Conservation (phyloP, 2,329 filamentous ascomycete species). For the Ophiocordyceps camponoti-saundersi region DNA sequence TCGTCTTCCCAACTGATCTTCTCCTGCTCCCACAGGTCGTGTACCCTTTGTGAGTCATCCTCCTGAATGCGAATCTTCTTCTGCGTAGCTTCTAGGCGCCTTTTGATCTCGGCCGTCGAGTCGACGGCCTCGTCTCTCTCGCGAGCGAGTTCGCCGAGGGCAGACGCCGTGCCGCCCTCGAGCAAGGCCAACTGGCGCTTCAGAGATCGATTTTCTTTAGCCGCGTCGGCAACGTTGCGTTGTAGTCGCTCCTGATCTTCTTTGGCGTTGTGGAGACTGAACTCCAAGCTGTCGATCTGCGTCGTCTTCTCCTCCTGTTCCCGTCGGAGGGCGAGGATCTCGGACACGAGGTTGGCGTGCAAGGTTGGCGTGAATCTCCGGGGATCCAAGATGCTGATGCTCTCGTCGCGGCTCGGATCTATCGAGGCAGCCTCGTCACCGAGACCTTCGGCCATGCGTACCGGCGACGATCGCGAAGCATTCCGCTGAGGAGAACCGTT, state of each 20-base stretch:
- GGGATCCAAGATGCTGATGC: constrained; percentile 63
- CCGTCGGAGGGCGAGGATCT: constrained; percentile 72
- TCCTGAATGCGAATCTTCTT: constrained; percentile 67
- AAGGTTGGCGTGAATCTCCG: constrained; percentile 87
- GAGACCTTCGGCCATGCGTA: constrained; percentile 24
- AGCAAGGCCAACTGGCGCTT: constrained; percentile 76
- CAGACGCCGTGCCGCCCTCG: constrained; percentile 76
- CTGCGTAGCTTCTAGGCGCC: constrained; percentile 59
- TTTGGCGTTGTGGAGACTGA: constrained; percentile 50
- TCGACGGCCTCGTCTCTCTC: constrained; percentile 78
- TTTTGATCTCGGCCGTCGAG: constrained; percentile 51
- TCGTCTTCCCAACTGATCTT: constrained; percentile 75
- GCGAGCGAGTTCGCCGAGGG: constrained; percentile 63
- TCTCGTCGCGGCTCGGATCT: constrained; percentile 49
- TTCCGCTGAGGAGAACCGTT: constrained; percentile 44
- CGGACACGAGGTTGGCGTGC: constrained; percentile 85
- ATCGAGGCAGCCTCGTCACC: constrained; percentile 32
- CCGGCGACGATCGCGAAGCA: constrained; percentile 47
- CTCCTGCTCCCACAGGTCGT: constrained; percentile 69
- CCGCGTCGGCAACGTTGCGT: constrained; percentile 39
- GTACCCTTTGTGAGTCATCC: constrained; percentile 63
- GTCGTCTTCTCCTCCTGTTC: constrained; percentile 83
- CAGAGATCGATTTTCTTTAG: constrained; percentile 62
- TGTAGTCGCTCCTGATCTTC: constrained; percentile 60
- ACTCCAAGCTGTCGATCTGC: constrained; percentile 73